phyloP scores from a whole-genome alignment of 164 flowering plant species.

The Piper longum region DNA sequence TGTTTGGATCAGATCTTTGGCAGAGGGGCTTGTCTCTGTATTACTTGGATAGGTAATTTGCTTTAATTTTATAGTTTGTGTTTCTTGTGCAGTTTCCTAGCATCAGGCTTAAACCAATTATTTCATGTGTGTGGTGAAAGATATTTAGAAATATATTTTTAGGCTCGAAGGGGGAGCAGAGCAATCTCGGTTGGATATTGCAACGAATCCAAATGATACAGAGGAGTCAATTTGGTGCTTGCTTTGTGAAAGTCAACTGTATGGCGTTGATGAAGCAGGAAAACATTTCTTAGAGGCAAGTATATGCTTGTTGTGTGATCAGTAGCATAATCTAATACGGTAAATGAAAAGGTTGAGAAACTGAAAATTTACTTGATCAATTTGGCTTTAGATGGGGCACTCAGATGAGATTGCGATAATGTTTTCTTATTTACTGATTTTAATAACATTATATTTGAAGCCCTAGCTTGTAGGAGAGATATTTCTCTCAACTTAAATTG shows the following conservation, averaged over 20 bases:
- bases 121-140: not conserved
- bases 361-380: too few relatives aligned
- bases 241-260: slow-evolving; percentile 79
- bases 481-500: too few relatives aligned
- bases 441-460: too few relatives aligned
- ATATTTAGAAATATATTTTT: not conserved
- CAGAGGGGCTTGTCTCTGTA: slow-evolving; percentile 89
- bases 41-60: slow-evolving; percentile 72
- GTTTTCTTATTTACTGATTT: too few relatives aligned
- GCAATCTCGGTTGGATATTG: slow-evolving; percentile 91
- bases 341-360: too few relatives aligned
- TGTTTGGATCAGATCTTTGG: slow-evolving; percentile 62
- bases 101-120: too few relatives aligned
- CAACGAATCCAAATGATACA: slow-evolving; percentile 88
- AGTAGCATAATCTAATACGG: too few relatives aligned
- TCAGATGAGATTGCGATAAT: too few relatives aligned
- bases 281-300: slow-evolving; percentile 59
- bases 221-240: slow-evolving; percentile 99
- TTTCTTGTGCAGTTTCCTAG: not conserved
- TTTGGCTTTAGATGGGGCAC: too few relatives aligned
- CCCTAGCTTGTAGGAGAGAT: too few relatives aligned
- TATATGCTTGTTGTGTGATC: slow-evolving; percentile 4
- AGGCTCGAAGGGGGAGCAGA: slow-evolving; percentile 95
- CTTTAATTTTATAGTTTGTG: not conserved
- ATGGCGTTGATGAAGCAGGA: slow-evolving; percentile 77